These are phyloP conservation scores for Kregervanrija pseudodelftensis DNA, from an alignment of 805 yeast genomes.

Conservation along the genomic window DNA sequence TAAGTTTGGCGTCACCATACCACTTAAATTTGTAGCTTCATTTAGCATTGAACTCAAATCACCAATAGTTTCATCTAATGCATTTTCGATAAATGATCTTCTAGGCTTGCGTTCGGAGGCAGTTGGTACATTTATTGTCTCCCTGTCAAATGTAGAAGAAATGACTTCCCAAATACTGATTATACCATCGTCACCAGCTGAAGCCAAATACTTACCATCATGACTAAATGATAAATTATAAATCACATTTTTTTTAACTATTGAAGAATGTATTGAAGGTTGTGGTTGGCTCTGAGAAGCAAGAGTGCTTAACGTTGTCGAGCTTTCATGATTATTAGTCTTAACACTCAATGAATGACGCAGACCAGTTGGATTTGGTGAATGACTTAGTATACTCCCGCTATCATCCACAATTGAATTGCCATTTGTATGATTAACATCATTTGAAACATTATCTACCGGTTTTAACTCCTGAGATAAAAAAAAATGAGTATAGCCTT, in stretches of 20 bases:
- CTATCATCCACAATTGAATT: neutral
- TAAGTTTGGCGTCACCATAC: neutral
- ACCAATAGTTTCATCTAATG: slow-evolving; percentile 8
- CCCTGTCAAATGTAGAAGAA: slow-evolving; percentile 61
- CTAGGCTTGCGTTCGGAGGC: neutral
- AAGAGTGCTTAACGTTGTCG: neutral
- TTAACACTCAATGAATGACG: neutral
- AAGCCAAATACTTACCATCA: slow-evolving; percentile 80
- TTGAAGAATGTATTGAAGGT: slow-evolving; percentile 3
- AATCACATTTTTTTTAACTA: slow-evolving; percentile 38
- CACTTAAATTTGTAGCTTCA: slow-evolving; percentile 2
- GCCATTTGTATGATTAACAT: neutral
- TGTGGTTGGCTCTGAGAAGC: neutral
- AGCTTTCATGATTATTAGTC: neutral
- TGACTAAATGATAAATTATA: slow-evolving; percentile 66
- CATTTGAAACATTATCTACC: slow-evolving; percentile 6
- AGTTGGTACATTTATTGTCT: neutral
- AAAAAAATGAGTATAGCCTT: slow-evolving; percentile 44
- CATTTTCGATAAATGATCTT: slow-evolving; percentile 6
- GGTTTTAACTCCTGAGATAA: slow-evolving; percentile 56
- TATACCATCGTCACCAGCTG: slow-evolving; percentile 70
- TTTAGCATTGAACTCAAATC: slow-evolving; percentile 12
- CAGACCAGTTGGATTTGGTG: no score
- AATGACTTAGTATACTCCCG: neutral
- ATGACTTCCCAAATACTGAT: slow-evolving; percentile 77